Conservation (phyloP, 768 basidiomycete species). For the Calvatia gigantea region DNA sequence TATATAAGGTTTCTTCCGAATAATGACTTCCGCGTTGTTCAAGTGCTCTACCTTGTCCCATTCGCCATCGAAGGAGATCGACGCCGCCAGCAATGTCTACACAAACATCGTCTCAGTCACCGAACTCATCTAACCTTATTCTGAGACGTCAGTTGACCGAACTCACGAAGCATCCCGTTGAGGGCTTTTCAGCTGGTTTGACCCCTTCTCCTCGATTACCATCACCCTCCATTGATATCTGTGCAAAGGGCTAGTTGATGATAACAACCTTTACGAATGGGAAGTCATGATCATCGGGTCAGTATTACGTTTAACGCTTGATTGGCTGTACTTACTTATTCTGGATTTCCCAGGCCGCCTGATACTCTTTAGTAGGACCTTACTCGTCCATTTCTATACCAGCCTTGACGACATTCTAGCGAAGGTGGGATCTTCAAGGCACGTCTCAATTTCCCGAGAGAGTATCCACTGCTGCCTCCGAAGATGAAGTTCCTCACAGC, state of each 20-base stretch:
- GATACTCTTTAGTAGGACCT: conserved; percentile 87
- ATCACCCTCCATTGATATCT: conserved; percentile 18
- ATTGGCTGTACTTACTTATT: conserved; percentile 1
- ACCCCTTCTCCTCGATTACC: conserved; percentile 16
- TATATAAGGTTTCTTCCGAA: conserved; percentile 9
- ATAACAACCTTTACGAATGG: conserved; percentile 95
- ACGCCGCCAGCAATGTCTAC: conserved; percentile 15
- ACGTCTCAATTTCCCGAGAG: conserved; percentile 80
- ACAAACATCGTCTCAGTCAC: conserved; percentile 24
- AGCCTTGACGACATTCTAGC: conserved; percentile 36
- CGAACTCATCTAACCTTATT: conserved; percentile 49
- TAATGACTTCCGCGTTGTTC: background rate
- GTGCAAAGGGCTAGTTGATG: conserved; percentile 81
- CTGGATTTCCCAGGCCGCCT: conserved; percentile 55
- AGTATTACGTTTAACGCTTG: conserved; percentile 19
- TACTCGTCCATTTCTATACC: background rate
- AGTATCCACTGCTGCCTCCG: conserved; percentile 88
- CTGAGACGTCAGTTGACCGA: conserved; percentile 79
- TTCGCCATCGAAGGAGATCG: conserved; percentile 15
- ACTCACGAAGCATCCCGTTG: conserved; percentile 89
- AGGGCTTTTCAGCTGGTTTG: conserved; percentile 92
- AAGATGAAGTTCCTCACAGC: conserved; percentile 95
- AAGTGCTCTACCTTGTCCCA: conserved; percentile 15
- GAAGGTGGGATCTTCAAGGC: conserved; percentile 98
- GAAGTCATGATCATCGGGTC: conserved; percentile 94